Base-by-base conservation (phyloP, 139 green algal species). In the Picochlorum sp. region DNA sequence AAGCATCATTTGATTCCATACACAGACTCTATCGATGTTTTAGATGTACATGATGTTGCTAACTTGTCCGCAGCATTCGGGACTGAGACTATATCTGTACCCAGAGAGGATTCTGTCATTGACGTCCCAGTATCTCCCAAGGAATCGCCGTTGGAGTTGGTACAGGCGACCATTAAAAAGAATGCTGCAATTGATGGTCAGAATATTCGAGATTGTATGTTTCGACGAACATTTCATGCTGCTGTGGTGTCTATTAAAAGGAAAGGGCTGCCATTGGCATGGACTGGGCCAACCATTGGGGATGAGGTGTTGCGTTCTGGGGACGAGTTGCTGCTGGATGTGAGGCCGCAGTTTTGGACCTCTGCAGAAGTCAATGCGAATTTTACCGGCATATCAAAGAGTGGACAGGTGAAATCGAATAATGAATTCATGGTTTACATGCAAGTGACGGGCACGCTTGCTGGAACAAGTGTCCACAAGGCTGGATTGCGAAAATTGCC, bases 161-260 rank as follows among this genome's bases (percentile, higher is more conserved):
- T 75, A 3, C 57, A 75, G 28, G 68, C 34, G 3, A 62, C 49
- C 6, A 69, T 75, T 21, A 65, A 65, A 52, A 75, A 75, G 37
- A 30, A 49, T 18, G 34, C 70, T 34, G 21, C 60, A 23, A 63
- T 76, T 44, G 60, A 62, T 31, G 71, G 79, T 24, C 57, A 80
- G 45, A 72, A 18, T 28, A 77, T 90, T 28, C 49, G 66, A 7
- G 69, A 70, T 10, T 38, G 70, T 10, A 76, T 73, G 49, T 90
- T 90, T 66, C 67, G 83, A 30, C 73, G 71, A 21, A 62, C 69
- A 41, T 90, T 88, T 69, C 62, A 81, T 20, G 83, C 83, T 20
- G 81, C 80, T 15, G 75, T 90, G 26, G 76, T 90, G 49, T 76
- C 83, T 57, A 80, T 90, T 26, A 87, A 90, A 66, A 72, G 83